phyloP scores from a whole-genome alignment of 257 asterid genomes.

The Paulownia fortunei region DNA sequence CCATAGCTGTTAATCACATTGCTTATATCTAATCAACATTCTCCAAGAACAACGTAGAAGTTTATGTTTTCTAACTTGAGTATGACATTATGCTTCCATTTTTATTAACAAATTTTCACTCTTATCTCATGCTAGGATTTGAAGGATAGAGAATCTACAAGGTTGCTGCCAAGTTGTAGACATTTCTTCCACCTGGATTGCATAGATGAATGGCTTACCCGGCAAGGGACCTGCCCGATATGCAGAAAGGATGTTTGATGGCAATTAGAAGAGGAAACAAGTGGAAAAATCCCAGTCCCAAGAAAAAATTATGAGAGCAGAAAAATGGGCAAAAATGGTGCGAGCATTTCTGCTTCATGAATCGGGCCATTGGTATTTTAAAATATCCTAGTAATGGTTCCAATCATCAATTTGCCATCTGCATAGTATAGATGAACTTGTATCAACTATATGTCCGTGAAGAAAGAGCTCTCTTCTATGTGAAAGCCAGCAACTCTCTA shows the following conservation, averaged over 20 bases:
- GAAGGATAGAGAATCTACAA: constrained; percentile 62
- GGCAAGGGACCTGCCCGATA: constrained; percentile 80
- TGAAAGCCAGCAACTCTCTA: constrained; percentile 14
- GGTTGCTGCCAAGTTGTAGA: constrained; percentile 63
- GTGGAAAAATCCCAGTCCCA: neutral
- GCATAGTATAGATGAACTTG: constrained; percentile 31
- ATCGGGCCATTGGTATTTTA: neutral
- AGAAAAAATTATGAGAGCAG: neutral
- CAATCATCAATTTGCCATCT: neutral
- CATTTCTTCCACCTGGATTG: constrained; percentile 76
- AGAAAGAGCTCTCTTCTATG: constrained; percentile 6
- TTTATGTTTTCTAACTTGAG: neutral
- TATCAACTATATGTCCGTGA: constrained; percentile 6
- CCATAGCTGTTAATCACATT: neutral
- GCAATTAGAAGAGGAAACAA: neutral
- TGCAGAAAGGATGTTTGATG: constrained; percentile 67
- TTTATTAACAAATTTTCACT: neutral
- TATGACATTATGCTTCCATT: neutral
- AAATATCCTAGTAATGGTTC: neutral
- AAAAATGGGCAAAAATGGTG: constrained; percentile 12
- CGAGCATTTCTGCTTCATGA: constrained; percentile 23
- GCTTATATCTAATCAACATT: neutral
- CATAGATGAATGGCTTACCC: constrained; percentile 81
- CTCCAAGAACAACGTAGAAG: neutral
- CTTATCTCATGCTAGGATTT: constrained; percentile 56